Conservation (phyloP, 2,329 filamentous ascomycete species). For the Lecanosticta acicola region DNA sequence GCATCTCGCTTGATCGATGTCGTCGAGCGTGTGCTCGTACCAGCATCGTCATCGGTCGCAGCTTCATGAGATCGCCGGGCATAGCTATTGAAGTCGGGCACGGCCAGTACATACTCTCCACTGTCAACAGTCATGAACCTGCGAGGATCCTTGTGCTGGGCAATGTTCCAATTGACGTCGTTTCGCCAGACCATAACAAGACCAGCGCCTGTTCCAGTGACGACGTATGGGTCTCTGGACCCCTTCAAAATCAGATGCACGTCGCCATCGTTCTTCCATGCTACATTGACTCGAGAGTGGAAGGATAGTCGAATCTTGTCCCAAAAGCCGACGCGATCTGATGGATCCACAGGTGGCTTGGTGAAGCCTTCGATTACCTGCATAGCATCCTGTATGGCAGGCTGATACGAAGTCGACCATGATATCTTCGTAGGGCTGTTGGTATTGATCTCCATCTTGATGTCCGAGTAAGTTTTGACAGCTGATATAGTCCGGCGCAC, state of each 20-base stretch:
- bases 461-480: constrained; percentile 94
- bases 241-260: constrained; percentile 87
- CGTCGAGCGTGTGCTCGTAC: constrained; percentile 53
- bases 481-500: constrained; percentile 87
- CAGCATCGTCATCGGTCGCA: constrained; percentile 51
- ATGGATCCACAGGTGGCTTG: constrained; percentile 88
- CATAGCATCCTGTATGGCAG: constrained; percentile 99
- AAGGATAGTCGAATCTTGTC: constrained; percentile 94
- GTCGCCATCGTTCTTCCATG: constrained; percentile 94
- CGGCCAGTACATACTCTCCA: constrained; percentile 87
- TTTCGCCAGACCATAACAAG: constrained; percentile 99
- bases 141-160: constrained; percentile 78
- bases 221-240: constrained; percentile 83
- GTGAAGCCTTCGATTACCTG: constrained; percentile 97
- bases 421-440: constrained; percentile 86
- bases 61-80: constrained; percentile 59
- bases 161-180: constrained; percentile 81
- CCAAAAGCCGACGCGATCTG: constrained; percentile 94
- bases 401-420: constrained; percentile 96
- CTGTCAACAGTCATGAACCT: constrained; percentile 95
- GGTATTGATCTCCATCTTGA: constrained; percentile 87
- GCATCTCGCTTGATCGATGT: constrained; percentile 62
- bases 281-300: constrained; percentile 80
- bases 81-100: constrained; percentile 88
- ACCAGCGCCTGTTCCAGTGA: constrained; percentile 87